A percentile compares a stretch with the other conserved stretches of the same genome.
Evolutionary conservation across 768 basidiomycete genomes (phyloP).

Genomic region (Pleurotus giganteus): DNA sequence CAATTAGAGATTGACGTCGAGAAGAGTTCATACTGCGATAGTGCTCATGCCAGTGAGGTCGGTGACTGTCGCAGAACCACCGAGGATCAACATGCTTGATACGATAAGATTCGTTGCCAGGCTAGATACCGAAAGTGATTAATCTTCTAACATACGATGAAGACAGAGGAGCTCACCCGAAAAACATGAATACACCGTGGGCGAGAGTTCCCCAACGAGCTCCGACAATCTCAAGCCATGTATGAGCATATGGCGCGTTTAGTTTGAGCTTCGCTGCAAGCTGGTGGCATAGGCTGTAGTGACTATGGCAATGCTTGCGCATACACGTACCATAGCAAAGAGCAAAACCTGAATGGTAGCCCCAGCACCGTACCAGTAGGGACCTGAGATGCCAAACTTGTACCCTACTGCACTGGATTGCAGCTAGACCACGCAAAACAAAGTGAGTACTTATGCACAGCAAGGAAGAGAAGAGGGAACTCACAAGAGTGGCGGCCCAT

Average conservation of each 20-base stretch:
- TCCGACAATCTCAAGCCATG: slow-evolving; percentile 86
- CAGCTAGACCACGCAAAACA: slow-evolving; percentile 30
- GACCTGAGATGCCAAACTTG: slow-evolving; percentile 79
- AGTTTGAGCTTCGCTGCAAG: slow-evolving; percentile 90
- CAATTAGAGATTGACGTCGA: not conserved
- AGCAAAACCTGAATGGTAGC: slow-evolving; percentile 86
- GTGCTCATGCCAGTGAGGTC: slow-evolving; percentile 89
- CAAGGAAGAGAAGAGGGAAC: slow-evolving; percentile 8
- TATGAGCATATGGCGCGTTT: slow-evolving; percentile 86
- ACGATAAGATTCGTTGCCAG: slow-evolving; percentile 90
- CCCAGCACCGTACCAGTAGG: slow-evolving; percentile 93
- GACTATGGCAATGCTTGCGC: not conserved
- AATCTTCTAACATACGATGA: too few species aligned
- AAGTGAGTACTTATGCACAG: not conserved
- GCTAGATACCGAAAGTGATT: too few species aligned
- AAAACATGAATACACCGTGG: slow-evolving; percentile 86
- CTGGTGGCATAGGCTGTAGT: slow-evolving; percentile 28
- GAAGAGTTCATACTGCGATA: slow-evolving; percentile 50
- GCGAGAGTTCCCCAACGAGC: slow-evolving; percentile 77
- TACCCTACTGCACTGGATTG: slow-evolving; percentile 86
- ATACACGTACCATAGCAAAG: slow-evolving; percentile 67
- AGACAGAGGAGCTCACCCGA: slow-evolving; percentile 51
- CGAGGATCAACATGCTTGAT: slow-evolving; percentile 80
- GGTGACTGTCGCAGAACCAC: slow-evolving; percentile 85
- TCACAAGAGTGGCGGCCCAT: slow-evolving; percentile 75